Conservation (phyloP, 1,139 yeast genomes). For the Sugiyamaella neomexicana region DNA sequence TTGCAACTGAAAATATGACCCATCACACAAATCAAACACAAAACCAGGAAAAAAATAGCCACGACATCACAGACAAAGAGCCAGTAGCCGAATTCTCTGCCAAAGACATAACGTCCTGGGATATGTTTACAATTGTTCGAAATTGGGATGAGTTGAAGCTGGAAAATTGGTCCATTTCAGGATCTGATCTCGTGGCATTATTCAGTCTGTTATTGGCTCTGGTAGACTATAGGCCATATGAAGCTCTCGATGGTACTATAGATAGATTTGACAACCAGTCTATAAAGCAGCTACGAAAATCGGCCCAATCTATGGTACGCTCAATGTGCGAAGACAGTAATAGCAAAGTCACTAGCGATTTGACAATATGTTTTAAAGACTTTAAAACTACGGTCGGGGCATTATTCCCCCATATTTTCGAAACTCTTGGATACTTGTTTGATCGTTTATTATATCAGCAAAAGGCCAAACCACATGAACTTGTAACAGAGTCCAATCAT, state of each 20-base stretch:
- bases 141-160: conserved; percentile 40
- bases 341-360: conserved; percentile 21
- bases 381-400: conserved; percentile 26
- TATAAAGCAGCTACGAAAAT: conserved; percentile 19
- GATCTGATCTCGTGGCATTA: conserved; percentile 30
- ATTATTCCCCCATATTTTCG: conserved; percentile 31
- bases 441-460: conserved; percentile 30
- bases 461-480: background rate
- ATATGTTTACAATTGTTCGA: conserved; percentile 34
- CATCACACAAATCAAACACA: conserved; percentile 20
- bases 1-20: conserved; percentile 32
- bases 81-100: conserved; percentile 26
- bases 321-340: conserved; percentile 22
- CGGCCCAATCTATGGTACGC: conserved; percentile 27
- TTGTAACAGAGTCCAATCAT: too few species aligned
- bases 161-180: conserved; percentile 34
- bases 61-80: conserved; percentile 24
- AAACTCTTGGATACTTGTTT: conserved; percentile 32
- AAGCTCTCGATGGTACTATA: conserved; percentile 20
- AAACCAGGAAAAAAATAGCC: conserved; percentile 17
- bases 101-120: conserved; percentile 36
- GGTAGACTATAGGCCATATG: conserved; percentile 23
- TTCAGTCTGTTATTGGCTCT: conserved; percentile 34
- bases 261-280: conserved; percentile 18
- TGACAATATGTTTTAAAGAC: conserved; percentile 25